Conservation (phyloP, 2,329 filamentous ascomycete species). For the Lojkania enalia region DNA sequence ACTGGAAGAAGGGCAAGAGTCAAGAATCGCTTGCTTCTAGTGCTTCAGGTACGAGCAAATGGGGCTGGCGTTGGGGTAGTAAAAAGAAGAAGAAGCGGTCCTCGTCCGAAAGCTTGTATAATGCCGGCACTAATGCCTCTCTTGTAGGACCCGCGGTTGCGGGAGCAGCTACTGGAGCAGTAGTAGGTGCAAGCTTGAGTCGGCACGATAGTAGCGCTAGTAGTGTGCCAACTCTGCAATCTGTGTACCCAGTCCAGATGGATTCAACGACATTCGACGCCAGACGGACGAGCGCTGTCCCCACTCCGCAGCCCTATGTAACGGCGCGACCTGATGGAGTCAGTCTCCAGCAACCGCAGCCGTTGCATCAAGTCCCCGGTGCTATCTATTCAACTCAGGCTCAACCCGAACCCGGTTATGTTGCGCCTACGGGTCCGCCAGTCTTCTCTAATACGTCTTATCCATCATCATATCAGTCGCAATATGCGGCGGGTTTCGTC, state of each 20-base stretch:
- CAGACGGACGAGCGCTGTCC: conserved; percentile 54
- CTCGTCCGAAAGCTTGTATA: conserved; percentile 40
- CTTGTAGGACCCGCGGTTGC: conserved; percentile 45
- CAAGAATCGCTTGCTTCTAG: conserved; percentile 58
- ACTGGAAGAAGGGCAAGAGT: conserved; percentile 47
- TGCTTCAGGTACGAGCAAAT: conserved; percentile 59
- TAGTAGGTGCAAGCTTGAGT: conserved; percentile 51
- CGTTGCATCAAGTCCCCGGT: conserved; percentile 71
- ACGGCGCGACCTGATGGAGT: conserved; percentile 54
- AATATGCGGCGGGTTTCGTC: conserved; percentile 19
- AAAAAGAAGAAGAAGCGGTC: conserved; percentile 49
- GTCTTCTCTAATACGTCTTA: conserved; percentile 41
- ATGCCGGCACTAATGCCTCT: conserved; percentile 40
- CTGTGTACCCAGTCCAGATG: conserved; percentile 67
- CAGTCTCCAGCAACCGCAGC: conserved; percentile 83
- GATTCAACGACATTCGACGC: conserved; percentile 68
- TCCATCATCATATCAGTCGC: conserved; percentile 25
- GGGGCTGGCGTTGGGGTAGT: conserved; percentile 64
- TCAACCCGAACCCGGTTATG: conserved; percentile 45
- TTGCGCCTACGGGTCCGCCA: conserved; percentile 46
- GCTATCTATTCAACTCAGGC: conserved; percentile 62
- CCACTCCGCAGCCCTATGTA: conserved; percentile 41
- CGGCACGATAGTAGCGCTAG: conserved; percentile 54
- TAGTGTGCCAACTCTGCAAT: conserved; percentile 59
- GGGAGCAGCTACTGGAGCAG: conserved; percentile 46